phyloP scores from a whole-genome alignment of 2,329 filamentous ascomycete genomes.

The Diaporthe ampelina region DNA sequence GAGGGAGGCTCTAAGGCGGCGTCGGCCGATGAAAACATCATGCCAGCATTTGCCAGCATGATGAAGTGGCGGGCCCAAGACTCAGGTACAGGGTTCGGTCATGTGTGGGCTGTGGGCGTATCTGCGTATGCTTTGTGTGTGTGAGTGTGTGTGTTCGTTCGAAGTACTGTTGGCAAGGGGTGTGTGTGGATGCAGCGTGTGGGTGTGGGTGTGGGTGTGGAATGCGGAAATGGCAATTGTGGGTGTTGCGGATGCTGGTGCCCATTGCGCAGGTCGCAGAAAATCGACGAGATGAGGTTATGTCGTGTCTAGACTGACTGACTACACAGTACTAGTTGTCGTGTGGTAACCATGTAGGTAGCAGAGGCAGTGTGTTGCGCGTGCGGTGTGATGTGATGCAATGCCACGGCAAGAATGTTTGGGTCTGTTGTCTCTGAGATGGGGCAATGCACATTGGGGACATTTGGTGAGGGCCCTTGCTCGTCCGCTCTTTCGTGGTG shows the following conservation, averaged over 20 bases:
- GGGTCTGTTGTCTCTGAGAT: constrained; percentile 8
- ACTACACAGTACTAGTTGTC: no score
- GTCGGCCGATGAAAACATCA: background rate
- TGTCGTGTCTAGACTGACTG: background rate
- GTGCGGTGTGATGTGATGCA: constrained; percentile 16
- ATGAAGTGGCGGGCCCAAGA: background rate
- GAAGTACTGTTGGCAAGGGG: background rate
- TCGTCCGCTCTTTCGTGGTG: constrained; percentile 37
- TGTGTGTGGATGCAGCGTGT: no score
- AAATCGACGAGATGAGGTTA: constrained; percentile 25
- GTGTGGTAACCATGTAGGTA: no score
- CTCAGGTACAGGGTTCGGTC: constrained; percentile 1
- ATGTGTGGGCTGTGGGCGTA: background rate
- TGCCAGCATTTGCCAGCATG: background rate
- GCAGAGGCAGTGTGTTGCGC: background rate
- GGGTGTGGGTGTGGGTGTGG: background rate
- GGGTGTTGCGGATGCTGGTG: no score
- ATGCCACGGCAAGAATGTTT: constrained; percentile 21
- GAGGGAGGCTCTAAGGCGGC: constrained; percentile 3
- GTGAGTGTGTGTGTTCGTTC: background rate
- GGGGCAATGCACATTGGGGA: background rate
- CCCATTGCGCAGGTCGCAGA: background rate
- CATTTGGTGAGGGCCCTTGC: background rate
- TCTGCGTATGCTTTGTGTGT: background rate
- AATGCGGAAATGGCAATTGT: no score